Conservation (phyloP, 1,284 basidiomycete species). For the Trichosporon sp. region DNA sequence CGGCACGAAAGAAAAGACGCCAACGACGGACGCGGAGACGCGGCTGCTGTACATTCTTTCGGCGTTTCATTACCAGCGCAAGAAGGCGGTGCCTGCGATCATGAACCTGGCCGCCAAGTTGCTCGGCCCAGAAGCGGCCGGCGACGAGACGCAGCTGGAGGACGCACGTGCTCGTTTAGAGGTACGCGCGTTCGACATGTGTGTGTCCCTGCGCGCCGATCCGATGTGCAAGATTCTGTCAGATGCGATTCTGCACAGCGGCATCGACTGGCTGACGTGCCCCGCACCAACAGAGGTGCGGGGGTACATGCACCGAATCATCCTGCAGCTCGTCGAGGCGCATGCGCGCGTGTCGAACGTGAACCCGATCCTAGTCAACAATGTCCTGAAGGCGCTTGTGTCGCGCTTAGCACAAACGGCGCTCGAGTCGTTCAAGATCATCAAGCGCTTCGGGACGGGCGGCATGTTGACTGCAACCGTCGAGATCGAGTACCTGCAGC, state of each 20-base stretch:
- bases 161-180: constrained; percentile 72
- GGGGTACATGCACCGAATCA: constrained; percentile 86
- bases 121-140: constrained; percentile 76
- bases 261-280: constrained; percentile 89
- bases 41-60: constrained; percentile 86
- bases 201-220: constrained; percentile 74
- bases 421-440: constrained; percentile 78
- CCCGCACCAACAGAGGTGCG: constrained; percentile 89
- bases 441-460: constrained; percentile 91
- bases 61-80: constrained; percentile 78
- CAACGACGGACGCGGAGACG: constrained; percentile 65
- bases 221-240: constrained; percentile 68
- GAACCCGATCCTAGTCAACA: constrained; percentile 75
- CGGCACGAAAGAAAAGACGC: not conserved
- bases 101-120: constrained; percentile 76
- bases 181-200: constrained; percentile 82
- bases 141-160: constrained; percentile 73
- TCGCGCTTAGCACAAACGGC: constrained; percentile 81
- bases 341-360: constrained; percentile 86
- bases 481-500: constrained; percentile 98
- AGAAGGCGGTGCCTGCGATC: constrained; percentile 73
- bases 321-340: constrained; percentile 85
- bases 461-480: constrained; percentile 98
- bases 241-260: constrained; percentile 74
- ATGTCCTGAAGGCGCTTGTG: constrained; percentile 78